phyloP scores from a whole-genome alignment of 192 early-diverging fungal species.

The Backusella liffmaniae region DNA sequence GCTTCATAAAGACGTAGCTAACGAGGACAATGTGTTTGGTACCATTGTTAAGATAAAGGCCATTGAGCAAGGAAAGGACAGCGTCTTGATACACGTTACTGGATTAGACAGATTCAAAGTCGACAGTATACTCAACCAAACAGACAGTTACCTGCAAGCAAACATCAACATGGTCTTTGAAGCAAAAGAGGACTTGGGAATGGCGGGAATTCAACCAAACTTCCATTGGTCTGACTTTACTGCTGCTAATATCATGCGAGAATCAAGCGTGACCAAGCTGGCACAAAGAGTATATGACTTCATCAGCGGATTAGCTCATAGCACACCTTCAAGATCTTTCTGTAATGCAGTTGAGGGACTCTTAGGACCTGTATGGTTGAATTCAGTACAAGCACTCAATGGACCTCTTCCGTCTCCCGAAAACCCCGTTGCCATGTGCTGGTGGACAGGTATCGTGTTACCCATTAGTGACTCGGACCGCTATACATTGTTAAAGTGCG shows the following conservation, averaged over 20 bases:
- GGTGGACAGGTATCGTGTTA: conserved; percentile 21
- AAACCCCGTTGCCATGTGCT: conserved; percentile 11
- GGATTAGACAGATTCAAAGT: conserved; percentile 18
- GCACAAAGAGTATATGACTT: background rate
- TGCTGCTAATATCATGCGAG: background rate
- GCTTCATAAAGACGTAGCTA: background rate
- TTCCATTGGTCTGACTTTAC: conserved; percentile 5
- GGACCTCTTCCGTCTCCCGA: conserved; percentile 14
- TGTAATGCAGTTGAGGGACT: conserved; percentile 13
- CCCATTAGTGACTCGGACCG: conserved; percentile 7
- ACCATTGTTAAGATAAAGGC: conserved; percentile 13
- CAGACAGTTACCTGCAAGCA: background rate
- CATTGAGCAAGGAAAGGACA: conserved; percentile 1
- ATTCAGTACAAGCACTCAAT: conserved; percentile 5
- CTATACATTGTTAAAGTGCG: background rate
- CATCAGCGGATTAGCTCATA: conserved; percentile 6
- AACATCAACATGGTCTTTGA: background rate
- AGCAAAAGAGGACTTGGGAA: background rate
- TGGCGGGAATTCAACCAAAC: background rate
- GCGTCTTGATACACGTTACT: background rate
- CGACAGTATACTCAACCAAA: background rate
- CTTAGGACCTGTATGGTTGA: conserved; percentile 15
- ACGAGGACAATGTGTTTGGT: background rate
- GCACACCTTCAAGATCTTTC: conserved; percentile 13
- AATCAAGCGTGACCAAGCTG: background rate